Conservation (phyloP, 164 flowering plant species). For the Echeveria elegans region DNA sequence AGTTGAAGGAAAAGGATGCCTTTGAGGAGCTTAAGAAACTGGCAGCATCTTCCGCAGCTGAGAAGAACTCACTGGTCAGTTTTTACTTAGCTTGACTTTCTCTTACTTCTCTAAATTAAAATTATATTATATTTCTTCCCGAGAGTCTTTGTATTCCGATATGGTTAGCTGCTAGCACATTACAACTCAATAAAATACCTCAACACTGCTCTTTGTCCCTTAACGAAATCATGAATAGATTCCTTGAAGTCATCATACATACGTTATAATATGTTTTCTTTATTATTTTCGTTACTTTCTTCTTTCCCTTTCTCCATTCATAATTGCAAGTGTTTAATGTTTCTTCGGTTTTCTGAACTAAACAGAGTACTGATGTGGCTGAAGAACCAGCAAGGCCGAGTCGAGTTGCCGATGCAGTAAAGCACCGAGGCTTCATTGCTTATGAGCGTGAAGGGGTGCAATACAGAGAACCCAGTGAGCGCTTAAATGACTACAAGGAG, state of each 20-base stretch:
- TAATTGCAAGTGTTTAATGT: neutral
- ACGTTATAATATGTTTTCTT: too few relatives aligned
- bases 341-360: neutral
- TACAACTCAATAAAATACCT: neutral
- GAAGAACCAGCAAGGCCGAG: slow-evolving; percentile 45
- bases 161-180: neutral
- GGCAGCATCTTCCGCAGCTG: slow-evolving; percentile 49
- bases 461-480: slow-evolving; percentile 73
- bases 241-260: too few relatives aligned
- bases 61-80: slow-evolving; percentile 32
- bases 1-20: slow-evolving; percentile 67
- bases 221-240: neutral
- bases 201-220: neutral
- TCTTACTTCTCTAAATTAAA: neutral
- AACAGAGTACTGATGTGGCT: slow-evolving; percentile 18
- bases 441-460: slow-evolving; percentile 86
- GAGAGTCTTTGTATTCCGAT: neutral
- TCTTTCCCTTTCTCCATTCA: neutral
- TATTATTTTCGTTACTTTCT: neutral
- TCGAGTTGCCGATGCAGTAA: slow-evolving; percentile 60
- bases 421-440: slow-evolving; percentile 81
- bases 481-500: slow-evolving; percentile 88
- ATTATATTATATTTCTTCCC: neutral
- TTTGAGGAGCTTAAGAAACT: slow-evolving; percentile 93
- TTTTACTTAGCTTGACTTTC: neutral